Percentiles rank a stretch among this genome's conserved stretches.
These are phyloP conservation scores for Madurella fahalii DNA, from an alignment of 2,329 filamentous ascomycete genomes.

Conservation along the genomic window DNA sequence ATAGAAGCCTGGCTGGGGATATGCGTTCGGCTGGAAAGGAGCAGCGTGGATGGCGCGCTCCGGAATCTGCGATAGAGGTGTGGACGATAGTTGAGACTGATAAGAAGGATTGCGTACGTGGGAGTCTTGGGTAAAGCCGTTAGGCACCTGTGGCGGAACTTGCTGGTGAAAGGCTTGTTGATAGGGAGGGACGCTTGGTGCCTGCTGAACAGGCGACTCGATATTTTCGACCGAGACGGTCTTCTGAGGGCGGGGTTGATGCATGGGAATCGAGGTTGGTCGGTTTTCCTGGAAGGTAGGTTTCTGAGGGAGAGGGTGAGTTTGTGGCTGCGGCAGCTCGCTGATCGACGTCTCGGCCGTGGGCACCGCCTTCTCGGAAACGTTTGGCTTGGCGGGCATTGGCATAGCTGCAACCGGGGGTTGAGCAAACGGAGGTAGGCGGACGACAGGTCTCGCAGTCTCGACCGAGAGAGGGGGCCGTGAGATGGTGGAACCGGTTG, in stretches of 20 bases:
- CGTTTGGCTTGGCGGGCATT: slow-evolving; percentile 26
- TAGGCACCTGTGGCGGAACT: slow-evolving; percentile 70
- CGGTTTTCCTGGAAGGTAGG: slow-evolving; percentile 55
- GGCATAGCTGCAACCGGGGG: slow-evolving; percentile 22
- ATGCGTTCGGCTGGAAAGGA: slow-evolving; percentile 76
- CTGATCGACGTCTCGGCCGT: slow-evolving; percentile 41
- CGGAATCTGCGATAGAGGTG: slow-evolving; percentile 85
- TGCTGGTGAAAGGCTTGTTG: slow-evolving; percentile 93
- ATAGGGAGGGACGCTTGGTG: slow-evolving; percentile 44
- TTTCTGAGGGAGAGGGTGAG: slow-evolving; percentile 55
- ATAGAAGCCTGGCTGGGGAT: slow-evolving; percentile 57
- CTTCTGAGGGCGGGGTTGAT: slow-evolving; percentile 94
- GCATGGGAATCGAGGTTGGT: slow-evolving; percentile 63
- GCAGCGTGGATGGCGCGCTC: slow-evolving; percentile 88
- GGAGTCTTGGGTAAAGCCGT: slow-evolving; percentile 52
- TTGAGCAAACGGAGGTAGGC: slow-evolving; percentile 64
- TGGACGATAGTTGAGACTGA: slow-evolving; percentile 66
- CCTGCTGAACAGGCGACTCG: slow-evolving; percentile 66
- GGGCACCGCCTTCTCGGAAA: slow-evolving; percentile 21
- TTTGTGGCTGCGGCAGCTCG: slow-evolving; percentile 54
- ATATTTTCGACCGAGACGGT: slow-evolving; percentile 89
- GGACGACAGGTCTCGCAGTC: slow-evolving; percentile 67
- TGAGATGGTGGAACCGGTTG: slow-evolving; percentile 72
- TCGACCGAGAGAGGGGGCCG: slow-evolving; percentile 61
- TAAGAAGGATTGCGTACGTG: slow-evolving; percentile 68